phyloP scores from a whole-genome alignment of 495 filamentous ascomycete genomes.

The Aspergillus panamensis region DNA sequence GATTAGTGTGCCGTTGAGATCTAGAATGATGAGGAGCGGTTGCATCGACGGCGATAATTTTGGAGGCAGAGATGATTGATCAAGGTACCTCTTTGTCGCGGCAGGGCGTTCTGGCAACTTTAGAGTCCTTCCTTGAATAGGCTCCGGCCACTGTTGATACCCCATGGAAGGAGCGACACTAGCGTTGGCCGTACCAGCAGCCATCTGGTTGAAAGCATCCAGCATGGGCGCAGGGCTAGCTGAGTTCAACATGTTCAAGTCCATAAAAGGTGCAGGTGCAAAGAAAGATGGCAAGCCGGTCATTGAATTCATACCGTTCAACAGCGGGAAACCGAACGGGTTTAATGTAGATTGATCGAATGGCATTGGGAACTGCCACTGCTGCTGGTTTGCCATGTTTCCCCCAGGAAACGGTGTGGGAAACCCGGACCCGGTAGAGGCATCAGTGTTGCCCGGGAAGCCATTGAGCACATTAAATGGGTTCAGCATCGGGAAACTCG shows the following conservation, averaged over 20 bases:
- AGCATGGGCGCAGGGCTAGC: constrained; percentile 8
- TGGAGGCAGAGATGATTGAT: constrained; percentile 36
- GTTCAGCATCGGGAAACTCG: constrained; percentile 5
- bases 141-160: not conserved
- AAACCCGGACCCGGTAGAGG: not conserved
- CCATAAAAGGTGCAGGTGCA: constrained; percentile 1
- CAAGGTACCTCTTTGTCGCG: constrained; percentile 44
- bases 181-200: not conserved
- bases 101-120: constrained; percentile 27
- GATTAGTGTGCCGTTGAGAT: constrained; percentile 90
- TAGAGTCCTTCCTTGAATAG: constrained; percentile 12
- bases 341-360: constrained; percentile 13
- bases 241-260: constrained; percentile 10
- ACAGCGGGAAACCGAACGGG: constrained; percentile 19
- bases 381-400: constrained; percentile 13
- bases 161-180: not conserved
- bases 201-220: constrained; percentile 10
- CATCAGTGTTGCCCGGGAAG: not conserved
- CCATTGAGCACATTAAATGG: constrained; percentile 6
- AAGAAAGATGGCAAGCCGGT: constrained; percentile 9
- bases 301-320: constrained; percentile 13
- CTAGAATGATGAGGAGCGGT: constrained; percentile 73
- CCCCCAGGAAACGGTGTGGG: constrained; percentile 10
- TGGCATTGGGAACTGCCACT: constrained; percentile 7
- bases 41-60: constrained; percentile 28